Base-by-base conservation (phyloP, 345 rosid species). In the Populus simonii region DNA sequence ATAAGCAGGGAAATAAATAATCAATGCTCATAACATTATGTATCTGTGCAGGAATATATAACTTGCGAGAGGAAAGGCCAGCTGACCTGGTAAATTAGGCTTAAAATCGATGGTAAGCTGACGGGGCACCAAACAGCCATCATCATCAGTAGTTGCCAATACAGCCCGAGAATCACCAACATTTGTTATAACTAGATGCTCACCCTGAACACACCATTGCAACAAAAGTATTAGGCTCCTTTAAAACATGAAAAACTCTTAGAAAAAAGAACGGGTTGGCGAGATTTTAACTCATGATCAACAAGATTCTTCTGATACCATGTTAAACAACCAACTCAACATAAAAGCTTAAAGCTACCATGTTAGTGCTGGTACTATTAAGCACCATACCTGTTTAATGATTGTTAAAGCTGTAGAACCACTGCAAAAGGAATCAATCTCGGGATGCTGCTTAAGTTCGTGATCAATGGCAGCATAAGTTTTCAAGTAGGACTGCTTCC, bases 101-200 rank as follows among this genome's bases (percentile, higher is more conserved):
- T 90, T 93, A 78, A 86, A 90, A 83, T 93, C 98, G 5, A 93
- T 77, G 8, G 94, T 90, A 16, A 91, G 94, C 86, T 94, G 98
- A 85, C 90, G 80, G 33, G 98, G 88, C 8, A 81, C 92, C 74
- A 93, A 85, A 51, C 38, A 68, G 73, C 92, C 89, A 66, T 82
- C 85, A 57, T 86, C 90, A 3, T 85, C 79, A 78, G 84, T 85
- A 22, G 92, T 89, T 36, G 93, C 97, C 72, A 93, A 69, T 3
- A 95, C 91, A 25, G 98, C 99, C 73, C 98, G 83, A 55, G 92
- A 93, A 83, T 95, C 99, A 15, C 98, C 97, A 7, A 89, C 88
- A 41, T 93, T 93, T 76, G 97, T 96, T 72, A 92, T 70, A 4
- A 89, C 80, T 43, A 93, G 90, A 79, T 89, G 90, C 55, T 90